Base-by-base conservation (phyloP, 2,329 filamentous ascomycete species). In the Clarireedia paspali region DNA sequence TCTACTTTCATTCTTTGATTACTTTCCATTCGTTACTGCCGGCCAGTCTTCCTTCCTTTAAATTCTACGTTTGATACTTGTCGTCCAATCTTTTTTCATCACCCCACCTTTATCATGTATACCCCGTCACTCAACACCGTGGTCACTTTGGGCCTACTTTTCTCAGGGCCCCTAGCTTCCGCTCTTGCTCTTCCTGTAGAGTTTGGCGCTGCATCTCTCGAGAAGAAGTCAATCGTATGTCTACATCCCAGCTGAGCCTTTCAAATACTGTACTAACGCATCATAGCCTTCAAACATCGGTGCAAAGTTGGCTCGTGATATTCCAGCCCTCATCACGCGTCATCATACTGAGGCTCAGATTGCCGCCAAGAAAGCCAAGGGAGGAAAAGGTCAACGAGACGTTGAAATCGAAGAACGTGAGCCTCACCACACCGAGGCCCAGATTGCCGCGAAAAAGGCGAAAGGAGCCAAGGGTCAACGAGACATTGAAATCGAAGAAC, bases 91-190 rank as follows among this genome's bases (percentile, higher is more conserved):
- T 1, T 59, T 56, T 23, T 58, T 52, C 60, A 54, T 15, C 57
- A 34, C 30, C 30, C 30, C 4, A 34, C 30, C 30, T 34, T 62
- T 60, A 63, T 53, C 51, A 67, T 67, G 65, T 60, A 67, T 60
- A 63, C 65, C 39, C 34, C 52, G 57, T 66, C 65, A 30, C 56
- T 67, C 57, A 62, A 64, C 48, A 59, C 60, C 30, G 42, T 65
- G 54, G 47, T 64, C 45, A 59, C 64, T 9, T 50, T 67, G 45
- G 65, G 65, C 56, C 64, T 68, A 40, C 57, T 68, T 58, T 64
- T 55, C 44, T 59, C 60, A n/a, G 61, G 57, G 2, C 66, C 66
- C 14, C 53, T 68, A 39, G 50, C 60, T 9, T 59, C 58, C 14
- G 64, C 60, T 14, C 55, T 58, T 54, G 57, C 56, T 23, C 59